Conservation (phyloP, 2,329 filamentous ascomycete species). For the Monilinia fructigena region DNA sequence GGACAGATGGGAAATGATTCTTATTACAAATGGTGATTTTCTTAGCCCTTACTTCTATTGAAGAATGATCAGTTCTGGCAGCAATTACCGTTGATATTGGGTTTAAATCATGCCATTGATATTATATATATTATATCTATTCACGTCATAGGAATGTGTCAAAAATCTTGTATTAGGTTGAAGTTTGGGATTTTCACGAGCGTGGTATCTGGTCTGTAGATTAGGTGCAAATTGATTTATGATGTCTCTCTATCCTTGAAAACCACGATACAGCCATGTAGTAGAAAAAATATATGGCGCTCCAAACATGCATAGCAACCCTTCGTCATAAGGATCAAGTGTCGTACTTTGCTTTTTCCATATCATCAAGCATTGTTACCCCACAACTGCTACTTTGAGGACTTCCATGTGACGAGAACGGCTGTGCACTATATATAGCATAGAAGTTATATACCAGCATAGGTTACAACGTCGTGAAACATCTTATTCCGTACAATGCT, state of each 20-base stretch:
- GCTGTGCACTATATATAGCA: neutral
- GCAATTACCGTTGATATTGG: neutral
- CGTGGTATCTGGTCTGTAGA: neutral
- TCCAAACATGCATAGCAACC: neutral
- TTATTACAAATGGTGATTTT: slow-evolving; percentile 4
- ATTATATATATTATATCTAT: neutral
- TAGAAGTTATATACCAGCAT: neutral
- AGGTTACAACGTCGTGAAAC: neutral
- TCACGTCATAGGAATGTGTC: neutral
- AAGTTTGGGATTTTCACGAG: neutral
- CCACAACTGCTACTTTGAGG: neutral
- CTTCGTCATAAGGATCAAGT: neutral
- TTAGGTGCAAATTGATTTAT: neutral
- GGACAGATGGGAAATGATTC: neutral
- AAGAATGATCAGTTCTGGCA: neutral
- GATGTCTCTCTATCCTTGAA: neutral
- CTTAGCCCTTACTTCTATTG: neutral
- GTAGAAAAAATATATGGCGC: neutral
- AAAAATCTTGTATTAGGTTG: neutral
- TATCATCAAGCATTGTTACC: neutral
- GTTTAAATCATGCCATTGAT: neutral
- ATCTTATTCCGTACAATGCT: neutral
- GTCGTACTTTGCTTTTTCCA: neutral
- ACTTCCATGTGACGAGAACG: neutral
- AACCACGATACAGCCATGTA: neutral